phyloP scores from a whole-genome alignment of 2,329 filamentous ascomycete species.

The Berkeleyomyces basicola region DNA sequence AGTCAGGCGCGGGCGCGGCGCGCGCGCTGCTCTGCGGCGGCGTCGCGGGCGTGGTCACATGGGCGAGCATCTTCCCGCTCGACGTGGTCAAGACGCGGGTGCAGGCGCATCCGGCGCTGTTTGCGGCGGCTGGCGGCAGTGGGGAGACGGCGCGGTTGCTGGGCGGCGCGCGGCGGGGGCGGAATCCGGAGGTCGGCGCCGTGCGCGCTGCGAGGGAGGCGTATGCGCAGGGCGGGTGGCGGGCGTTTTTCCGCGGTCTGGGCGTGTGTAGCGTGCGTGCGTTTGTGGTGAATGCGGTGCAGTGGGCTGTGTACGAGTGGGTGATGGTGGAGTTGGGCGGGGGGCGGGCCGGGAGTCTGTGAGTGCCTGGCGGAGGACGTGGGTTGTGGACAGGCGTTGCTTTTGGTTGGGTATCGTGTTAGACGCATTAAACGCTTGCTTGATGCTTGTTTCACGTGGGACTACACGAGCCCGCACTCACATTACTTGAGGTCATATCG shows the following conservation, averaged over 20 bases:
- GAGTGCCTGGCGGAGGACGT: too few relatives aligned
- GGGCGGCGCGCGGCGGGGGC: conserved; percentile 16
- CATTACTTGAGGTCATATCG: not conserved
- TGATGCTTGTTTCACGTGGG: too few relatives aligned
- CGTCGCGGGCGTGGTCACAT: conserved; percentile 71
- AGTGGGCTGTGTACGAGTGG: conserved; percentile 87
- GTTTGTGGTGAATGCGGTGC: conserved; percentile 84
- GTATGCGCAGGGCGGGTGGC: conserved; percentile 45
- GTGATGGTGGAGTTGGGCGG: conserved; percentile 45
- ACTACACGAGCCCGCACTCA: too few relatives aligned
- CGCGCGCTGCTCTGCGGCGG: conserved; percentile 71
- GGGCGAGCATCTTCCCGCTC: conserved; percentile 78
- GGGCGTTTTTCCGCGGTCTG: conserved; percentile 56
- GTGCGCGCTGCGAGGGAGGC: conserved; percentile 47
- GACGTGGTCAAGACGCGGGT: conserved; percentile 86
- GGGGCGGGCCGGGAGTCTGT: not conserved
- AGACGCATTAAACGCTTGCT: too few relatives aligned
- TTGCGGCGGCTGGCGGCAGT: not conserved
- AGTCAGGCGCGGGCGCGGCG: conserved; percentile 30
- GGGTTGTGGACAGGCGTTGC: not conserved
- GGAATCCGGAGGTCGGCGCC: conserved; percentile 29
- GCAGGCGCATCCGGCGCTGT: conserved; percentile 29
- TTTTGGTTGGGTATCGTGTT: not conserved
- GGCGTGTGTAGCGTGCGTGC: conserved; percentile 70
- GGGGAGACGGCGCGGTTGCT: conserved; percentile 21